These are phyloP conservation scores for Leersia perrieri DNA, from an alignment of 176 grass and related monocot genomes.

Conservation along the genomic window DNA sequence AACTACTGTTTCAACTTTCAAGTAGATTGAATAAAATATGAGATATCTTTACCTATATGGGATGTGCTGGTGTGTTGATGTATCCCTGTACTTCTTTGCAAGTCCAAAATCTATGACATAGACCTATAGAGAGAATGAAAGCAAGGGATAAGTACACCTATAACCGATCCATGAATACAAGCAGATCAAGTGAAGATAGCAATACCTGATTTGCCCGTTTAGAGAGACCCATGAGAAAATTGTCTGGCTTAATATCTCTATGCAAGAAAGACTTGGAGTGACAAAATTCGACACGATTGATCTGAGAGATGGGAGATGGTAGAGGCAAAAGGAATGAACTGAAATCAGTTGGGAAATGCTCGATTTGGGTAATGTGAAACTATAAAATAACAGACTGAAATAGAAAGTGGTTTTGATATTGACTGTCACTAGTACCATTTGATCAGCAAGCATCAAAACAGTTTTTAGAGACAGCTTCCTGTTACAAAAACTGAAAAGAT, in stretches of 20 bases:
- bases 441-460: conserved; percentile 89
- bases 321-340: not conserved
- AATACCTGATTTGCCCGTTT: conserved; percentile 84
- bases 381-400: not conserved
- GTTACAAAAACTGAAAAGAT: conserved; percentile 79
- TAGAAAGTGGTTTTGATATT: not conserved
- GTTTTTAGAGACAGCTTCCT: conserved; percentile 85
- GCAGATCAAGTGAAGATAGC: not conserved
- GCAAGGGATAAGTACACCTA: not conserved
- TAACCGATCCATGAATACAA: not conserved
- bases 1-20: not conserved
- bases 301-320: conserved; percentile 37
- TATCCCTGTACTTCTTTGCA: conserved; percentile 88
- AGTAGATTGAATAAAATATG: not conserved
- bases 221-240: conserved; percentile 91
- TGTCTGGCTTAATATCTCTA: conserved; percentile 92
- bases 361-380: not conserved
- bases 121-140: conserved; percentile 43
- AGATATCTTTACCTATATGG: conserved; percentile 65
- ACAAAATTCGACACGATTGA: conserved; percentile 79
- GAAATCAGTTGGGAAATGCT: conserved; percentile 1
- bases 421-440: conserved; percentile 57
- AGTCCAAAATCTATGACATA: conserved; percentile 94
- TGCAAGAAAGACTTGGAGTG: conserved; percentile 91
- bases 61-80: conserved; percentile 78